Conservation (phyloP, 2,329 filamentous ascomycete species). For the Phaeosphaeria sp. region DNA sequence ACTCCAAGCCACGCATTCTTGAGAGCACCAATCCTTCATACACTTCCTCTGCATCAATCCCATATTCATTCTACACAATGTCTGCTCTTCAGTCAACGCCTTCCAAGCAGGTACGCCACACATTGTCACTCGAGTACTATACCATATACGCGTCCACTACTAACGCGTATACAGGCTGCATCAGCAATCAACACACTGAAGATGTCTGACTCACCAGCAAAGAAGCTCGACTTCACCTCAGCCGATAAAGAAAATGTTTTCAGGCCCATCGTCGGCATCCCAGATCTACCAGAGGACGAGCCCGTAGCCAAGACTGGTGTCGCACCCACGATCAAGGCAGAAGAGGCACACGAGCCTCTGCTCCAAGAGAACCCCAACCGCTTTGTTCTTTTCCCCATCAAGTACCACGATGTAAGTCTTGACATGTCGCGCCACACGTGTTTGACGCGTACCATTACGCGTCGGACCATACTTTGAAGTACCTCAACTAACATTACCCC, state of each 20-base stretch:
- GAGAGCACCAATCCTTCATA: constrained; percentile 19
- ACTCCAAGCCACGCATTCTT: constrained; percentile 24
- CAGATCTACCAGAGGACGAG: constrained; percentile 48
- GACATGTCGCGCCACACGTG: constrained; percentile 3
- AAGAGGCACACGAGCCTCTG: constrained; percentile 85
- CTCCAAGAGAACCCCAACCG: constrained; percentile 94
- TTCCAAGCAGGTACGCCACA: constrained; percentile 70
- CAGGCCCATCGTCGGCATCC: constrained; percentile 60
- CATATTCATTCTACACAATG: constrained; percentile 62
- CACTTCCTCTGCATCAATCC: constrained; percentile 11
- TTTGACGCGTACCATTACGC: constrained; percentile 63
- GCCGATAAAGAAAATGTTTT: constrained; percentile 85
- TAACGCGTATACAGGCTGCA: constrained; percentile 69
- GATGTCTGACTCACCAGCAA: constrained; percentile 84
- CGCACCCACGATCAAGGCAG: constrained; percentile 62
- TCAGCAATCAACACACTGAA: constrained; percentile 86
- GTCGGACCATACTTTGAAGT: constrained; percentile 54
- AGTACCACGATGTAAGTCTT: constrained; percentile 92
- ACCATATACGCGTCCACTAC: constrained; percentile 43
- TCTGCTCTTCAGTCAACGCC: constrained; percentile 73
- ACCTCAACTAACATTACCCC: constrained; percentile 37
- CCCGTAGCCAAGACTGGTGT: constrained; percentile 59
- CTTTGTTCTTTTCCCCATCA: constrained; percentile 98
- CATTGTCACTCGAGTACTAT: constrained; percentile 22
- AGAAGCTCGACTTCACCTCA: constrained; percentile 80